phyloP scores from a whole-genome alignment of 768 basidiomycete species.

The Pleurotus pulmonarius region DNA sequence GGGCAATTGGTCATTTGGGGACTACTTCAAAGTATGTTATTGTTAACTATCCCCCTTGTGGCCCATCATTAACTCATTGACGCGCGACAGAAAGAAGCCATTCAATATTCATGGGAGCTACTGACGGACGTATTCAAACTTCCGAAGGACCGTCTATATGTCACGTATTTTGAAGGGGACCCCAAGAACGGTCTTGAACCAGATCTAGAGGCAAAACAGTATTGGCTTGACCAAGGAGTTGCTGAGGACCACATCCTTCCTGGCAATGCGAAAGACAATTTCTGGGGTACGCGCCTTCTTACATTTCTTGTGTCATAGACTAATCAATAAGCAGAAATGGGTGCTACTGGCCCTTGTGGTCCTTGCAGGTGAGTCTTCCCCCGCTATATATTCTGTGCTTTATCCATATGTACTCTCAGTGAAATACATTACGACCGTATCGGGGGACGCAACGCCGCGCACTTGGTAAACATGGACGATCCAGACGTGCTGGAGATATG shows the following conservation, averaged over 20 bases:
- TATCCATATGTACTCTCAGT: conserved; percentile 31
- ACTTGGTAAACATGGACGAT: conserved; percentile 94
- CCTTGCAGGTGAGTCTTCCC: conserved; percentile 71
- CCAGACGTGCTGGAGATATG: conserved; percentile 97
- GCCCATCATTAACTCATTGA: neutral
- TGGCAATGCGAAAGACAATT: conserved; percentile 95
- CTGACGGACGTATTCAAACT: conserved; percentile 87
- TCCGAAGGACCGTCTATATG: conserved; percentile 88
- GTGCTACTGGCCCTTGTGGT: conserved; percentile 95
- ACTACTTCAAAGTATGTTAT: conserved; percentile 91
- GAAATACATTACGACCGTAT: conserved; percentile 98
- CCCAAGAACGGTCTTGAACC: conserved; percentile 78
- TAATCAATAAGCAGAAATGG: conserved; percentile 71
- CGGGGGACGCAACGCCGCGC: conserved; percentile 92
- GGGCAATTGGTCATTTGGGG: conserved; percentile 99
- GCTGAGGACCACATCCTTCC: conserved; percentile 88
- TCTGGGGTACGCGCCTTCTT: conserved; percentile 74
- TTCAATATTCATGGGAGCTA: conserved; percentile 91
- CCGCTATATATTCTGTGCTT: neutral
- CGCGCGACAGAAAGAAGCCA: conserved; percentile 77
- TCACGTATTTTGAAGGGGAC: conserved; percentile 98
- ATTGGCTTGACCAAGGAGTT: conserved; percentile 88
- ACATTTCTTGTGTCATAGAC: too few relatives aligned
- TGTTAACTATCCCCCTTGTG: conserved; percentile 8
- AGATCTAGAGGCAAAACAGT: conserved; percentile 83